phyloP scores from a whole-genome alignment of 2,329 filamentous ascomycete species.

The Calonectria ilicicola region DNA sequence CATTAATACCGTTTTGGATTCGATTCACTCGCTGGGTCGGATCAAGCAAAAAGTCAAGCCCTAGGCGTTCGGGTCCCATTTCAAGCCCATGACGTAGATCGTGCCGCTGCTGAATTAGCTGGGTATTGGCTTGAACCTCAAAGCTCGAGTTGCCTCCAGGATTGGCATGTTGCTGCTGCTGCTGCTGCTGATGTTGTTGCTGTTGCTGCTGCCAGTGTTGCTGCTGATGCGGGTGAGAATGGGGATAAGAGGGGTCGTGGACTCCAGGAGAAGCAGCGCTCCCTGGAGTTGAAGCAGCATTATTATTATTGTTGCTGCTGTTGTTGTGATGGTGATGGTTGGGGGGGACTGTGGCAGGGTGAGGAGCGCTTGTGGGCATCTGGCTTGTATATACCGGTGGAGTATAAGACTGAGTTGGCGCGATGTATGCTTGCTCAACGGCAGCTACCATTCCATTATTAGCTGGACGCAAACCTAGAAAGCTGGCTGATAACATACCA shows the following conservation, averaged over 20 bases:
- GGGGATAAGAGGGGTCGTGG: conserved; percentile 31
- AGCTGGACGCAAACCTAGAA: neutral
- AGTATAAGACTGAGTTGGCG: conserved; percentile 46
- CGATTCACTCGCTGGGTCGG: conserved; percentile 65
- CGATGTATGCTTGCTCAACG: conserved; percentile 47
- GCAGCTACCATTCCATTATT: conserved; percentile 33
- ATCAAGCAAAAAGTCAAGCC: conserved; percentile 79
- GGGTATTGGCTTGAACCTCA: conserved; percentile 31
- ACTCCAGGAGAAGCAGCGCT: conserved; percentile 39
- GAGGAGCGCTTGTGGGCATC: conserved; percentile 29
- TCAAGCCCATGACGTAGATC: conserved; percentile 68
- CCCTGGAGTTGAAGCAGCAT: conserved; percentile 41
- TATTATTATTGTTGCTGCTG: conserved; percentile 43
- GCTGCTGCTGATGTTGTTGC: conserved; percentile 32
- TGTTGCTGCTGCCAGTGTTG: conserved; percentile 25
- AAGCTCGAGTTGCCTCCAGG: neutral
- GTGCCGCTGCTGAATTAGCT: conserved; percentile 61
- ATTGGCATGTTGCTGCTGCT: conserved; percentile 7
- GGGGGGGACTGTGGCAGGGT: neutral
- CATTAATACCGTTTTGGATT: conserved; percentile 63
- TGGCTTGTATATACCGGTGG: conserved; percentile 36
- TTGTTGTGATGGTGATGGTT: conserved; percentile 16
- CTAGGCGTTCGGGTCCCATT: conserved; percentile 74
- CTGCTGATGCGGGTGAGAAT: conserved; percentile 26
- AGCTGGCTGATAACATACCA: conserved; percentile 29